Conservation (phyloP, 441 rosid genomes). For the Pelargonium myrrhifolium region DNA sequence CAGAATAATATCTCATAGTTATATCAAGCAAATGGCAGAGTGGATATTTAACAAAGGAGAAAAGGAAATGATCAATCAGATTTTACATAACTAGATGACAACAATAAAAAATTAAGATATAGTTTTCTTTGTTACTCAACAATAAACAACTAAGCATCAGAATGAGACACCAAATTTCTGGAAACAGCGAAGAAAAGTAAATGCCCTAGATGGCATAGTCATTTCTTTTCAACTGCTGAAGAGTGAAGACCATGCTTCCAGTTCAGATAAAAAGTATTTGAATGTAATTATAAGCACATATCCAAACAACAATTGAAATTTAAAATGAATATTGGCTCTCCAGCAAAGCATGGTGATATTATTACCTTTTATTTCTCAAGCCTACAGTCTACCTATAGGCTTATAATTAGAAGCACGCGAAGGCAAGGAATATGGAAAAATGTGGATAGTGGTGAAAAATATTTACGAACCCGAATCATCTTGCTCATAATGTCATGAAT, state of each 20-base stretch:
- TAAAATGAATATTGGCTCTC: not conserved
- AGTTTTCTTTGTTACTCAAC: not conserved
- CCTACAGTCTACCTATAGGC: not conserved
- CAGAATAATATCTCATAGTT: not conserved
- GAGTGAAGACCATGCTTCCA: not conserved
- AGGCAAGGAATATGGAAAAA: not conserved
- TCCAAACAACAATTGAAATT: not conserved
- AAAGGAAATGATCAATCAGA: not conserved
- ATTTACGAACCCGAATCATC: conserved; percentile 68
- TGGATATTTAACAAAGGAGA: not conserved
- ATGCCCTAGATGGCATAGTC: not conserved
- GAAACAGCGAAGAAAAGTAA: not conserved
- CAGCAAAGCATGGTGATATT: not conserved
- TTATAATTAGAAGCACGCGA: not conserved
- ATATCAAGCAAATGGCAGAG: not conserved
- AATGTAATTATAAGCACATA: not conserved
- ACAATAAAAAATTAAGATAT: too few relatives aligned
- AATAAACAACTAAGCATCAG: not conserved
- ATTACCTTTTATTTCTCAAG: not conserved
- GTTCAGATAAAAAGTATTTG: not conserved
- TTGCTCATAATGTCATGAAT: conserved; percentile 92
- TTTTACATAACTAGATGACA: not conserved
- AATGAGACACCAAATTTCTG: not conserved
- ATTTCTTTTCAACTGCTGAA: not conserved
- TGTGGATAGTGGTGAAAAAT: not conserved